Percentiles rank a stretch among this genome's conserved stretches.
phyloP scores from a whole-genome alignment of 768 basidiomycete species.

The Phlebiopsis gigantea region DNA sequence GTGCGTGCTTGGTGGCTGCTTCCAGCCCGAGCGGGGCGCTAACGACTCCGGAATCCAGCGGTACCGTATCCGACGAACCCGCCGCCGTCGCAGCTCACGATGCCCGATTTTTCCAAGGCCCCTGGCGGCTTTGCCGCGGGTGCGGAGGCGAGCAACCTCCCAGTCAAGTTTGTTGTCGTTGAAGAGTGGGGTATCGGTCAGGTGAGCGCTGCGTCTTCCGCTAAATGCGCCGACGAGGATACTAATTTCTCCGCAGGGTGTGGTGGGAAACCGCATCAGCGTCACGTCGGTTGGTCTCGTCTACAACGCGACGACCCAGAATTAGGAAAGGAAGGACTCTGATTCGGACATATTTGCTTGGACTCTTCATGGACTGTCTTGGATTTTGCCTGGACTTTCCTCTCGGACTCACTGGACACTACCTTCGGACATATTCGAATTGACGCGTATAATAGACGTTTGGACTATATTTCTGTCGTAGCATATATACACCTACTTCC shows the following conservation, averaged over 20 bases:
- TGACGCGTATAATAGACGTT: no score
- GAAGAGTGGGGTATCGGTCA: conserved; percentile 38
- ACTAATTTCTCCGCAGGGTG: background rate
- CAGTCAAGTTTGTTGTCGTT: conserved; percentile 33
- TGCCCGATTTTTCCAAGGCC: conserved; percentile 41
- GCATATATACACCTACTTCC: background rate
- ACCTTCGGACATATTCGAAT: no score
- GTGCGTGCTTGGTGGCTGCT: background rate
- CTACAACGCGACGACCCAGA: background rate
- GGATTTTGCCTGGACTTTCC: no score
- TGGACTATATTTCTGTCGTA: no score
- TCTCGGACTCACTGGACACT: no score
- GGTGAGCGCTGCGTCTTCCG: conserved; percentile 17
- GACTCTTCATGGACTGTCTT: background rate
- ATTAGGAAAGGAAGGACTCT: background rate
- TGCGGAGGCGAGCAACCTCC: conserved; percentile 24
- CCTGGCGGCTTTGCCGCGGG: conserved; percentile 37
- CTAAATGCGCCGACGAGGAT: background rate
- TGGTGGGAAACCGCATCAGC: background rate
- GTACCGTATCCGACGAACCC: conserved; percentile 36
- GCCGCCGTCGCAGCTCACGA: conserved; percentile 33
- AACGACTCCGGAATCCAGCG: conserved; percentile 20
- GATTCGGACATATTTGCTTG: background rate
- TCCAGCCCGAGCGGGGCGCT: background rate
- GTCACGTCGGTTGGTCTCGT: background rate